Percentiles rank a stretch among this genome's conserved stretches.
These are phyloP conservation scores for Phialemonium atrogriseum DNA, from an alignment of 2,329 filamentous ascomycete species.

Conservation along the genomic window DNA sequence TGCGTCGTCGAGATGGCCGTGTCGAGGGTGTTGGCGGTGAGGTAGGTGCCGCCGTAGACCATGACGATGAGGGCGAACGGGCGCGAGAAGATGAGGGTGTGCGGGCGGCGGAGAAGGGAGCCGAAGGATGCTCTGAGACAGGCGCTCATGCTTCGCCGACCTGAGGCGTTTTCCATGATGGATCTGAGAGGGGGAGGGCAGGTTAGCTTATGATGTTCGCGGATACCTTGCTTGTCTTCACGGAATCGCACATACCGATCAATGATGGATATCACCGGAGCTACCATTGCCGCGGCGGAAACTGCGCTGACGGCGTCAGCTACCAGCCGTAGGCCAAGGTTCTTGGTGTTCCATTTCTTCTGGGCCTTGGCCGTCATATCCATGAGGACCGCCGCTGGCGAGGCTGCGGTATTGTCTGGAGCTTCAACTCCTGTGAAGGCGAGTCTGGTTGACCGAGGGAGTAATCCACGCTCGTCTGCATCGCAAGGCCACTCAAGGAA, in stretches of 20 bases:
- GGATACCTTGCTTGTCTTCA: too few relatives aligned
- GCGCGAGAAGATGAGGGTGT: conserved; percentile 51
- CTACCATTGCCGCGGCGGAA: conserved; percentile 66
- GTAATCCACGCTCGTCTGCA: too few relatives aligned
- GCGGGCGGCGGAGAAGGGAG: conserved; percentile 51
- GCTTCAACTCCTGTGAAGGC: too few relatives aligned
- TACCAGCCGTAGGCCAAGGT: conserved; percentile 57
- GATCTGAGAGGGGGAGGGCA: conserved; percentile 36
- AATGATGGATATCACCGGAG: conserved; percentile 79
- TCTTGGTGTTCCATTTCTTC: conserved; percentile 64
- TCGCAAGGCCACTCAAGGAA: too few relatives aligned
- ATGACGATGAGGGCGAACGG: conserved; percentile 63
- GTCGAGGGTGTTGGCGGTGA: conserved; percentile 82
- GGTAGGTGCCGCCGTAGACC: conserved; percentile 83
- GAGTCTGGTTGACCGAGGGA: too few relatives aligned
- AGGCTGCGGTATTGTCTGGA: background rate
- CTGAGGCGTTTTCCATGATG: conserved; percentile 77
- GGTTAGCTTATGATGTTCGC: too few relatives aligned
- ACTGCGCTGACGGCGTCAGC: conserved; percentile 63
- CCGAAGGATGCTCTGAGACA: conserved; percentile 53
- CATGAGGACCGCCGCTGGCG: background rate
- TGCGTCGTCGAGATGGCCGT: conserved; percentile 61
- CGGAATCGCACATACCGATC: conserved; percentile 56
- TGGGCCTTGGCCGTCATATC: background rate
- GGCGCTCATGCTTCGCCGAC: conserved; percentile 47